Conservation (phyloP, 208 protist genomes). For the Leishmania lainsoni region DNA sequence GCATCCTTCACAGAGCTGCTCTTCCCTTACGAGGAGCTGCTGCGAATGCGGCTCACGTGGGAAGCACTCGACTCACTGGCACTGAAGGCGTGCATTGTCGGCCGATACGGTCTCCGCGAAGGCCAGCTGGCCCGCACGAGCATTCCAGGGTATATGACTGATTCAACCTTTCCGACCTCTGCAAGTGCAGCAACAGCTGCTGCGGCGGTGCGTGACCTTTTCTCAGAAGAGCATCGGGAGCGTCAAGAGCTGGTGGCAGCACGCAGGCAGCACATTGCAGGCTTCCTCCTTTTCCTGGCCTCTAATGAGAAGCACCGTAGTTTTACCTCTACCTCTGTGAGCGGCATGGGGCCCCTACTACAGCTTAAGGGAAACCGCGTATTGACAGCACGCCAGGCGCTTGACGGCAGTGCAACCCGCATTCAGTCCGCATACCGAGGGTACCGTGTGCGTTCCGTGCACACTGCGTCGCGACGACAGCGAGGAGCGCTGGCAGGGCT, state of each 20-base stretch:
- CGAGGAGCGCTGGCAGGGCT: neutral
- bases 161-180: neutral
- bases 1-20: conserved; percentile 8
- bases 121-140: conserved; percentile 24
- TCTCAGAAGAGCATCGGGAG: conserved; percentile 3
- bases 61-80: conserved; percentile 33
- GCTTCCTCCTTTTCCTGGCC: neutral
- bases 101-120: conserved; percentile 23
- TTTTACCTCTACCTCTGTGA: neutral
- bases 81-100: conserved; percentile 31
- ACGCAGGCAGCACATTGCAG: neutral
- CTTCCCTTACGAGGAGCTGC: conserved; percentile 16
- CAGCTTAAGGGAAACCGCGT: neutral
- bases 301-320: conserved; percentile 6
- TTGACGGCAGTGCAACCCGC: conserved; percentile 34
- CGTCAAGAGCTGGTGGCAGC: neutral
- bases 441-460: conserved; percentile 12
- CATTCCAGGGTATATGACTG: conserved; percentile 6
- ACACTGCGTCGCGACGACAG: neutral
- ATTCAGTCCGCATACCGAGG: conserved; percentile 57
- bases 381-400: conserved; percentile 1
- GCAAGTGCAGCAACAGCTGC: neutral
- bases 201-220: neutral
- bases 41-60: conserved; percentile 17
- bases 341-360: neutral